These are phyloP conservation scores for Henckelia pumila DNA, from an alignment of 257 asterid species.

Conservation along the genomic window DNA sequence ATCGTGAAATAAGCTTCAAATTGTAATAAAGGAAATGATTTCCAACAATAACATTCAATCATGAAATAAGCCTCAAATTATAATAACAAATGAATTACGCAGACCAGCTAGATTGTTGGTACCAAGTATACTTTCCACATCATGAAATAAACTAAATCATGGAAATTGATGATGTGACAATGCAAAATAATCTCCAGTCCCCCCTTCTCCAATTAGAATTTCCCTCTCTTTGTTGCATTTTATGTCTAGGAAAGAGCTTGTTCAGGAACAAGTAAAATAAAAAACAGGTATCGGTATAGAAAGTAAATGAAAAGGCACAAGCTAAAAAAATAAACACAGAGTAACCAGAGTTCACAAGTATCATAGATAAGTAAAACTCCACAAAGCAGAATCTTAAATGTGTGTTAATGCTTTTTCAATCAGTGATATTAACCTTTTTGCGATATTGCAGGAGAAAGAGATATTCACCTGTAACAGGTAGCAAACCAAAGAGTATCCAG, in stretches of 20 bases:
- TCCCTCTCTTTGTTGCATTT: background rate
- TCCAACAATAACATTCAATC: background rate
- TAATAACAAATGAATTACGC: background rate
- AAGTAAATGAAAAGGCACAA: background rate
- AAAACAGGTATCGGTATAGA: background rate
- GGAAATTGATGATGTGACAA: background rate
- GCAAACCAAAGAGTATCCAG: slow-evolving; percentile 97
- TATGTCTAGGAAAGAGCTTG: background rate
- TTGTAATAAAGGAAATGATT: slow-evolving; percentile 7
- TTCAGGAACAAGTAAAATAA: background rate
- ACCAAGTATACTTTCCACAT: slow-evolving; percentile 2
- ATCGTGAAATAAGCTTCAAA: slow-evolving; percentile 8
- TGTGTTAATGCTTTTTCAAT: background rate
- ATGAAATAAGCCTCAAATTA: slow-evolving; percentile 2
- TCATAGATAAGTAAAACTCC: background rate
- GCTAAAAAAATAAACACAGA: too few species aligned
- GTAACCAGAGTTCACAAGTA: background rate
- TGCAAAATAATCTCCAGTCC: background rate
- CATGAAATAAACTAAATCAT: background rate
- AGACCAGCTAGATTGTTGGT: slow-evolving; percentile 10
- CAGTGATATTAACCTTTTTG: background rate
- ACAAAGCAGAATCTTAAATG: background rate
- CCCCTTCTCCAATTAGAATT: background rate
- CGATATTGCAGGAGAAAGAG: background rate
- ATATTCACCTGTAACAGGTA: slow-evolving; percentile 74